Conservation (phyloP, 2,329 filamentous ascomycete species). For the Fusarium fracticaudum region DNA sequence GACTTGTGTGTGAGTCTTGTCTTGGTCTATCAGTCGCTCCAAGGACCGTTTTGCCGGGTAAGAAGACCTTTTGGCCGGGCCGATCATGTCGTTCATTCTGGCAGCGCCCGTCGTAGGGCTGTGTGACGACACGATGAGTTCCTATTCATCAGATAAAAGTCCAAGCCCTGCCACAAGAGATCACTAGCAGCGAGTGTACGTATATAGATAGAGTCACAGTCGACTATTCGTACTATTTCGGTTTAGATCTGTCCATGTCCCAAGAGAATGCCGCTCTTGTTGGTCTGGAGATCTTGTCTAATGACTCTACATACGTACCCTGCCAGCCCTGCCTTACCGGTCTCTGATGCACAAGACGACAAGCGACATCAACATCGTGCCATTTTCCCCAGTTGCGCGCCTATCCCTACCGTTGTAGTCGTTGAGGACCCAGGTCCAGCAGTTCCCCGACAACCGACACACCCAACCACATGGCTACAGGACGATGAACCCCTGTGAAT, state of each 20-base stretch:
- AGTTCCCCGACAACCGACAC: constrained; percentile 18
- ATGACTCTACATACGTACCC: not conserved
- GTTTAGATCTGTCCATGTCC: constrained; percentile 3
- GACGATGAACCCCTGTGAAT: constrained; percentile 6
- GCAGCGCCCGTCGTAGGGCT: constrained; percentile 43
- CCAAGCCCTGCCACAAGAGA: constrained; percentile 10
- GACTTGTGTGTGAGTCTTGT: not conserved
- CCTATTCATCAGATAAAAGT: not conserved
- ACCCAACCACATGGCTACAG: constrained; percentile 23
- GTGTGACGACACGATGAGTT: constrained; percentile 40
- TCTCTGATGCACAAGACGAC: not conserved
- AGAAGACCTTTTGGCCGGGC: constrained; percentile 36
- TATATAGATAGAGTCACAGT: not conserved
- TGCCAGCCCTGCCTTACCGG: not conserved
- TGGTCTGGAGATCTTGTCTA: not conserved
- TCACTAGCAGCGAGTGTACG: not conserved
- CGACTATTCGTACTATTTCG: constrained; percentile 27
- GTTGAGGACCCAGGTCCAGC: not conserved
- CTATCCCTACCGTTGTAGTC: constrained; percentile 9
- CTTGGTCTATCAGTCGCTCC: constrained; percentile 15
- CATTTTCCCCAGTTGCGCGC: constrained; percentile 18
- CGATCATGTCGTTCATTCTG: constrained; percentile 33
- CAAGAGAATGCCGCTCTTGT: not conserved
- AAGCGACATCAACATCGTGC: constrained; percentile 28
- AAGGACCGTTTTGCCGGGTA: constrained; percentile 33